Percentiles rank a stretch among this genome's conserved stretches.
Evolutionary conservation across 176 grass and related monocot species (phyloP).

Genomic region (Avena atlantica): DNA sequence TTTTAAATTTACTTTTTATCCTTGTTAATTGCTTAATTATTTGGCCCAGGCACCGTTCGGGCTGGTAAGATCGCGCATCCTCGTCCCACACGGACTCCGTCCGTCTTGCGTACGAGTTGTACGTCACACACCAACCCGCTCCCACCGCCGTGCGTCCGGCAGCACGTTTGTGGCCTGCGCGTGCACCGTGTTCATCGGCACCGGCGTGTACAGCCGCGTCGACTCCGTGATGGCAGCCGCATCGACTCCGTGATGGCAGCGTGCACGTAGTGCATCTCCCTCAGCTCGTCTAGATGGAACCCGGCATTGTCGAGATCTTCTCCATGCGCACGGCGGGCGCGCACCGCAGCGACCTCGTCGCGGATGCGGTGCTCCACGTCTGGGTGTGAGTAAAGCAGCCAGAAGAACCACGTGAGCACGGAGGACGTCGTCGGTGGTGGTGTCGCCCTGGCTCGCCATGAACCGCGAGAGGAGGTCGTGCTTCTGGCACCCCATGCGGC

Average conservation of each 20-base stretch:
- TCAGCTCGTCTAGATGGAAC: constrained; percentile 65
- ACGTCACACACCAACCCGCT: constrained; percentile 56
- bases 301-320: neutral
- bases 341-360: constrained; percentile 56
- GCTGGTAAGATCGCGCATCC: constrained; percentile 54
- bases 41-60: constrained; percentile 67
- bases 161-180: constrained; percentile 56
- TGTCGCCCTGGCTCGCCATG: constrained; percentile 51
- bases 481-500: constrained; percentile 27
- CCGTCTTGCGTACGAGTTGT: constrained; percentile 57
- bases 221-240: constrained; percentile 56
- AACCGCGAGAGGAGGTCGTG: constrained; percentile 70
- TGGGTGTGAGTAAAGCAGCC: constrained; percentile 63
- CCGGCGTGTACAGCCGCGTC: constrained; percentile 76
- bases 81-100: constrained; percentile 59
- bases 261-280: constrained; percentile 85
- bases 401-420: constrained; percentile 80
- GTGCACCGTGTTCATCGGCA: constrained; percentile 43
- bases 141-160: constrained; percentile 63
- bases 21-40: no score
- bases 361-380: constrained; percentile 57
- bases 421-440: constrained; percentile 55
- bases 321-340: neutral
- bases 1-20: no score
- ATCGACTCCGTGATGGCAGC: constrained; percentile 37